Percentiles rank a stretch among this genome's conserved stretches.
Conservation (phyloP, 305 asterid species). For the Plantago lanceolata region DNA sequence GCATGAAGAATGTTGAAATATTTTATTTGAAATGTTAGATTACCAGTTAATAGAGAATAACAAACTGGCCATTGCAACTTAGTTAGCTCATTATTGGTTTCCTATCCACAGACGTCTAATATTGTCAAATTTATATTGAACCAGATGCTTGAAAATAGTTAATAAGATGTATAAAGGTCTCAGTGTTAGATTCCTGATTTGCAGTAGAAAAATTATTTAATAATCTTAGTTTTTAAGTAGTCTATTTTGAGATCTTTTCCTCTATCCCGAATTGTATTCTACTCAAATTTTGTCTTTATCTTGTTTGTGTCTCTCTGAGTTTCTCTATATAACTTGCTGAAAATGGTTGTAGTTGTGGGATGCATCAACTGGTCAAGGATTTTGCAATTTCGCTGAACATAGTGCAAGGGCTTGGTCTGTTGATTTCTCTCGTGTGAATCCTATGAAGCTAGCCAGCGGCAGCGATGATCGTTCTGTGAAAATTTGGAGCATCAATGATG, state of each 20-base stretch:
- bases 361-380: constrained; percentile 42
- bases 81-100: no score
- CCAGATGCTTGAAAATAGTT: no score
- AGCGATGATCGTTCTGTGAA: constrained; percentile 63
- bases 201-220: no score
- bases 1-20: no score
- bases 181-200: no score
- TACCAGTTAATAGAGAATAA: no score
- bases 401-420: constrained; percentile 63
- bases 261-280: not conserved
- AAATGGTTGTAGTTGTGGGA: constrained; percentile 44
- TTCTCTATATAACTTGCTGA: constrained; percentile 13
- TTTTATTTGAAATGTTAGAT: no score
- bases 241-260: not conserved
- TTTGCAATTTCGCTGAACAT: constrained; percentile 42
- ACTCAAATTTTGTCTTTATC: not conserved
- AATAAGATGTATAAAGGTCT: no score
- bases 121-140: no score
- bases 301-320: constrained; percentile 10
- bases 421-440: constrained; percentile 55
- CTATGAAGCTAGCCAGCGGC: constrained; percentile 56
- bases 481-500: constrained; percentile 65
- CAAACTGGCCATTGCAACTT: no score
- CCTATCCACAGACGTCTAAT: no score
- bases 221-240: no score